Evolutionary conservation across 768 basidiomycete genomes (phyloP).

Genomic region (Lactifluus rugatus): DNA sequence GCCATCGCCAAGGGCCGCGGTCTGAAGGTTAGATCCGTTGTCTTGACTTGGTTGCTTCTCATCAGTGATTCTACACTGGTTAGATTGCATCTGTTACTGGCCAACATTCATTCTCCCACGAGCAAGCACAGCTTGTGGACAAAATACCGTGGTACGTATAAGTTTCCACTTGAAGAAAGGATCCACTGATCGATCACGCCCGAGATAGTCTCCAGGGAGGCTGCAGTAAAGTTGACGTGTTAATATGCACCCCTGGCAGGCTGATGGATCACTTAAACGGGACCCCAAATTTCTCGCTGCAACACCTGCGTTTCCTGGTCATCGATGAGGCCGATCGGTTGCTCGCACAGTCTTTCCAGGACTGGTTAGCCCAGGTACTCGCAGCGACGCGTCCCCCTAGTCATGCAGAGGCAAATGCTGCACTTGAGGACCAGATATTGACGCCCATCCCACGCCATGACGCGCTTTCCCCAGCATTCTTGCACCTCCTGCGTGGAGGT

Average conservation of each 20-base stretch:
- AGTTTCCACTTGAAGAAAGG: background rate
- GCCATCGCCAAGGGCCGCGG: constrained; percentile 74
- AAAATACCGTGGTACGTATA: constrained; percentile 38
- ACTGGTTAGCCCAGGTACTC: constrained; percentile 83
- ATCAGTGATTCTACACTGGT: background rate
- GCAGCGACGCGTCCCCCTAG: constrained; percentile 47
- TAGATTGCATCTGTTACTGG: constrained; percentile 79
- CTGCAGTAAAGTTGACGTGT: constrained; percentile 83
- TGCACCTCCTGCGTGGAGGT: constrained; percentile 32
- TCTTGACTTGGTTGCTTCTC: background rate
- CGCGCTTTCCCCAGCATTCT: constrained; percentile 53
- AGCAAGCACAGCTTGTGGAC: constrained; percentile 75
- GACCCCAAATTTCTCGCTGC: constrained; percentile 84
- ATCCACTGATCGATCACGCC: background rate
- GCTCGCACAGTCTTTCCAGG: constrained; percentile 90
- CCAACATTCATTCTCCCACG: constrained; percentile 88
- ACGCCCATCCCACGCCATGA: constrained; percentile 33
- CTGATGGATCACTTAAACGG: constrained; percentile 87
- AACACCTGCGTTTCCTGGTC: constrained; percentile 93
- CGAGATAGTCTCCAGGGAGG: constrained; percentile 61
- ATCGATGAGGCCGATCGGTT: constrained; percentile 98
- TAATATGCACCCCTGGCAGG: constrained; percentile 93
- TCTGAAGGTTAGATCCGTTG: constrained; percentile 49
- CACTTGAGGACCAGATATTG: background rate
- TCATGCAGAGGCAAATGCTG: background rate